Evolutionary conservation across 352 stramenopile genomes (phyloP).

Genomic region (Pilasporangium apinafurcum): DNA sequence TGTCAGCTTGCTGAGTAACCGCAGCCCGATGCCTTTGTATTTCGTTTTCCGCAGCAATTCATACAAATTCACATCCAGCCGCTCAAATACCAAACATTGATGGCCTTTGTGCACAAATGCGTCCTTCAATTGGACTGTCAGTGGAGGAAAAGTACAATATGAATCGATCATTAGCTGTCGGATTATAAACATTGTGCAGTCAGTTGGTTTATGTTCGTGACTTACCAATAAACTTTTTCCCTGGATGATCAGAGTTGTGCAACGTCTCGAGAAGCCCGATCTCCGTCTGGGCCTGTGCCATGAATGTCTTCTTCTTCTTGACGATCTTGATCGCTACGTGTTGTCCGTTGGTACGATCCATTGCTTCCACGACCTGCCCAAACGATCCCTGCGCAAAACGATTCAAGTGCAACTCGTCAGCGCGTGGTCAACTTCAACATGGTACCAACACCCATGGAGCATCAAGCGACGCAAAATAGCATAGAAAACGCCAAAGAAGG

Average conservation of each 20-base stretch:
- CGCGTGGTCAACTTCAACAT: background rate
- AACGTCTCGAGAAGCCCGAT: conserved; percentile 94
- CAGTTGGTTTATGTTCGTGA: background rate
- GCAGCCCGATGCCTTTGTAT: conserved; percentile 89
- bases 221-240: conserved; percentile 92
- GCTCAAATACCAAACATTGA: conserved; percentile 98
- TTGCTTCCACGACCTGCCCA: conserved; percentile 74
- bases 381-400: conserved; percentile 57
- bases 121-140: conserved; percentile 88
- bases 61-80: conserved; percentile 95
- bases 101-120: conserved; percentile 96
- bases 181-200: background rate
- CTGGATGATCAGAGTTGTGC: conserved; percentile 64
- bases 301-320: conserved; percentile 98
- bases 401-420: conserved; percentile 8
- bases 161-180: conserved; percentile 2
- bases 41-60: conserved; percentile 94
- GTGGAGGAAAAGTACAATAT: background rate
- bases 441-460: no score
- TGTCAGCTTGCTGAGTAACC: conserved; percentile 94
- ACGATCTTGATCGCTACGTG: conserved; percentile 99
- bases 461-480: background rate
- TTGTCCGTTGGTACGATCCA: conserved; percentile 63
- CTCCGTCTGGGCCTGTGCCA: conserved; percentile 95
- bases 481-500: background rate